phyloP scores from a whole-genome alignment of 2,329 filamentous ascomycete species.

The Cladosporium sp. region DNA sequence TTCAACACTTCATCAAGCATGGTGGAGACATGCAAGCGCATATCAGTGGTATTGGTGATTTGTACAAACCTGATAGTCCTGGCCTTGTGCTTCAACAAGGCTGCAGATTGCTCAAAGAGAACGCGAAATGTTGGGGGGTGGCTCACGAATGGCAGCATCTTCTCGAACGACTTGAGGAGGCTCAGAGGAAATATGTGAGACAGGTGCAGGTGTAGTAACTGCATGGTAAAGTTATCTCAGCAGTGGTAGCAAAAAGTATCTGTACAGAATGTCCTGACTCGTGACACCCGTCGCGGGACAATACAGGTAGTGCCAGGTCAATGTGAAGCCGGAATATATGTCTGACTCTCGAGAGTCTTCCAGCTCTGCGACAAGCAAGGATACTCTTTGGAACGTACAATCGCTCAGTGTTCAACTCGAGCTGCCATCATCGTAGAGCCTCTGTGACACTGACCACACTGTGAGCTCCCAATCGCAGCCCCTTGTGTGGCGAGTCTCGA shows the following conservation, averaged over 20 bases:
- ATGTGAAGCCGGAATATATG: too few species aligned
- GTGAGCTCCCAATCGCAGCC: conserved; percentile 15
- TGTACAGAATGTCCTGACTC: too few species aligned
- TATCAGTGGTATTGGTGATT: conserved; percentile 55
- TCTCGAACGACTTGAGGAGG: not conserved
- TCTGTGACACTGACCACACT: not conserved
- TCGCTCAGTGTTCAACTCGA: not conserved
- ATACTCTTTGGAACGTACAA: not conserved
- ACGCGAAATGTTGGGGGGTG: not conserved
- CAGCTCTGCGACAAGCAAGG: not conserved
- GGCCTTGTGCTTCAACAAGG: not conserved
- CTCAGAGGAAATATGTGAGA: not conserved
- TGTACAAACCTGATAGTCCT: conserved; percentile 36
- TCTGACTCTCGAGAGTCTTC: not conserved
- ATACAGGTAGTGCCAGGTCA: too few species aligned
- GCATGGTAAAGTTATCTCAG: too few species aligned
- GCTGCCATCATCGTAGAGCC: not conserved
- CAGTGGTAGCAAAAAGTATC: too few species aligned
- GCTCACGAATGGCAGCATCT: not conserved
- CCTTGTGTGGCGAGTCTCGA: conserved; percentile 12
- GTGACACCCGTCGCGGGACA: too few species aligned
- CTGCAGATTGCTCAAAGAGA: not conserved
- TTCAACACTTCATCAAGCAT: conserved; percentile 56
- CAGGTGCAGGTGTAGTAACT: not conserved
- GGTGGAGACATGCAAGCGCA: conserved; percentile 53